Percentiles rank a stretch among this genome's conserved stretches.
These are phyloP conservation scores for Aspergillus avenaceus DNA, from an alignment of 495 filamentous ascomycete genomes.

Conservation along the genomic window DNA sequence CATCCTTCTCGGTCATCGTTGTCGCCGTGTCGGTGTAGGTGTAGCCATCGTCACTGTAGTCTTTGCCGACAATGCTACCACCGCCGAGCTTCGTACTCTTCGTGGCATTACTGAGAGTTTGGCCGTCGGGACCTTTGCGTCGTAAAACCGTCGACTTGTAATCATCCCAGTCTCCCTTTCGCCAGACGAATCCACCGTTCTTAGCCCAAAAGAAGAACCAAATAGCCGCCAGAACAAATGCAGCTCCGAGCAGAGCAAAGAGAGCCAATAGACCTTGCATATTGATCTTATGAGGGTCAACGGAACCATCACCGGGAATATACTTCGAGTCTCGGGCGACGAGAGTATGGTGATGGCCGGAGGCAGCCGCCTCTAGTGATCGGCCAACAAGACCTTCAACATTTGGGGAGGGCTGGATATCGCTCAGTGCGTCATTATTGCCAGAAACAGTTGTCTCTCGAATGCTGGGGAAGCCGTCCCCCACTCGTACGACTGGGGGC, in stretches of 20 bases:
- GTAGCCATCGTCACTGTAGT: slow-evolving; percentile 52
- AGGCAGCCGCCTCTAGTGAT: not conserved
- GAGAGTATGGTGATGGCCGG: slow-evolving; percentile 8
- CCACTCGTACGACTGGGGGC: slow-evolving; percentile 28
- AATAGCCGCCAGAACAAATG: slow-evolving; percentile 69
- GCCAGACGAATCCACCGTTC: slow-evolving; percentile 89
- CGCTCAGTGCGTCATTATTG: slow-evolving; percentile 1
- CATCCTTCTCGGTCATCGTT: slow-evolving; percentile 35
- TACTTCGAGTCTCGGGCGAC: slow-evolving; percentile 22
- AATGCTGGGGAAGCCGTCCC: slow-evolving; percentile 25
- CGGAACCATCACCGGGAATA: slow-evolving; percentile 47
- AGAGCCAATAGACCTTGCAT: slow-evolving; percentile 78
- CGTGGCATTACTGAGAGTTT: slow-evolving; percentile 73
- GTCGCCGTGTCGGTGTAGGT: slow-evolving; percentile 42
- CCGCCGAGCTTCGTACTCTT: slow-evolving; percentile 76
- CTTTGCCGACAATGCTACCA: slow-evolving; percentile 65
- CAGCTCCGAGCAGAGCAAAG: slow-evolving; percentile 78
- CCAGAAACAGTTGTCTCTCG: slow-evolving; percentile 13
- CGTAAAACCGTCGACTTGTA: slow-evolving; percentile 97
- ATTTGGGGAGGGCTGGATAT: not conserved
- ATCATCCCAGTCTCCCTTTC: slow-evolving; percentile 87
- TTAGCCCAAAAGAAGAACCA: slow-evolving; percentile 99
- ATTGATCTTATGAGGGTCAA: slow-evolving; percentile 68
- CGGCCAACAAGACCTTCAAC: not conserved
- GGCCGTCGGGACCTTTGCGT: slow-evolving; percentile 84